Evolutionary conservation across 805 yeast species (phyloP), one percentile per base, ranked within the genome.

Genomic region (Spathaspora passalidarum): DNA sequence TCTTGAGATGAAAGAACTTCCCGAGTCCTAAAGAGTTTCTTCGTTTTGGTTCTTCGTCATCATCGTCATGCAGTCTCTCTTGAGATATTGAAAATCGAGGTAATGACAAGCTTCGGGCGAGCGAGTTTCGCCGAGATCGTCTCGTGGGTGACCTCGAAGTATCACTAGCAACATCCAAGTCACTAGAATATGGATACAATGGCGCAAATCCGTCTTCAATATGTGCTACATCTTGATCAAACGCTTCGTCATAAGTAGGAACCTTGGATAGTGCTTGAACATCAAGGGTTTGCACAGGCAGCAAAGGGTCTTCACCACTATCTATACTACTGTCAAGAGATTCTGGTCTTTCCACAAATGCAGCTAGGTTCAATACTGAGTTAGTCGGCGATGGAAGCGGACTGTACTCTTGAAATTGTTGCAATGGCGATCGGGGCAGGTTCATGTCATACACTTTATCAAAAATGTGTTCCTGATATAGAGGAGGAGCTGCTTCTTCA

Each of bases 191-290:
- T 5, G 38, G 38, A 17, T 36, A 36, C 20, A 36, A 36, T 16
- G 42, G 49, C 13, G 49, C 49, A 47, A 47, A 47, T 10, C 26
- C 42, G 34, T 43, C 49, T 18, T 47, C 49, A 17, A 32, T 23
- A 8, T 39, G 39, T 16, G 42, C 49, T 4, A 25, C 68, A 10
- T 62, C 69, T 40, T 69, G 71, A 11, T 65, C 69, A 8, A 68
- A 49, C 1, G 76, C 77, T 45, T 68, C 66, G 5, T 60, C 61
- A 47, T 72, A 72, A 32, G 73, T 60, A 0, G 77, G 77, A 5
- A 71, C 66, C 41, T 55, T 55, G 48, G 59, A 60, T 14, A 68
- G 53, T n/a, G 49, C 20, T 14, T 45, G 47, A 6, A 65, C 51
- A 47, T 68, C 67, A 11, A 66, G 37, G 17, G 37, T 32, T 22